These are phyloP conservation scores for Tuber borchii DNA, from an alignment of 495 filamentous ascomycete genomes.

Conservation along the genomic window DNA sequence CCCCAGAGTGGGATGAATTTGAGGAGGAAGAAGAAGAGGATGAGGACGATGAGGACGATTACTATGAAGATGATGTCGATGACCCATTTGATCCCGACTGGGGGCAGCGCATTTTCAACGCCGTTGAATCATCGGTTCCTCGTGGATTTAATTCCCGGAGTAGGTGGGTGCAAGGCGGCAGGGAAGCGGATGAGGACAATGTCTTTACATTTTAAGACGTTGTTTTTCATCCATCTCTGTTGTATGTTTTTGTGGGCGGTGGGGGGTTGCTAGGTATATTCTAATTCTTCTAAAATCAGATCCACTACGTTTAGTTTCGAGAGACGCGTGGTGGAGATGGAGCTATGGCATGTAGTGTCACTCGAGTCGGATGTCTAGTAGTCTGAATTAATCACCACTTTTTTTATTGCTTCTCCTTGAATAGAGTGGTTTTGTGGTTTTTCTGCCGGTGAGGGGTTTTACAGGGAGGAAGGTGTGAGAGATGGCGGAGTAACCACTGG, in stretches of 20 bases:
- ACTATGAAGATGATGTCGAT: slow-evolving; percentile 21
- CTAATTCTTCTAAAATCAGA: not conserved
- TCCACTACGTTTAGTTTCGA: not conserved
- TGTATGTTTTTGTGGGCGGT: not conserved
- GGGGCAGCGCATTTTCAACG: not conserved
- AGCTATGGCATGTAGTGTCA: not conserved
- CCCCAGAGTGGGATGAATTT: slow-evolving; percentile 23
- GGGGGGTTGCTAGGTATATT: not conserved
- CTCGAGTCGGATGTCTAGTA: not conserved
- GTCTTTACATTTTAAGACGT: not conserved
- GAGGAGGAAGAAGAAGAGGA: slow-evolving; percentile 10
- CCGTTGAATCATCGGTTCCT: not conserved
- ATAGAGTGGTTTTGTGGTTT: not conserved
- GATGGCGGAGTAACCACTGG: not conserved
- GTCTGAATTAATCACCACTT: slow-evolving; percentile 2
- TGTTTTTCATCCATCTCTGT: not conserved
- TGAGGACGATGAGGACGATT: slow-evolving; percentile 17
- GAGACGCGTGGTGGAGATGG: not conserved
- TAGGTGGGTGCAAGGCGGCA: not conserved
- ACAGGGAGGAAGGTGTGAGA: not conserved
- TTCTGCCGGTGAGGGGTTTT: not conserved
- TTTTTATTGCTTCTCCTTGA: not conserved
- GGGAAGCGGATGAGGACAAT: not conserved
- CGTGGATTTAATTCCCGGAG: not conserved
- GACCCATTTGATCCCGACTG: not conserved